phyloP scores from a whole-genome alignment of 192 early-diverging fungal species.

The Cetraspora pellucida region DNA sequence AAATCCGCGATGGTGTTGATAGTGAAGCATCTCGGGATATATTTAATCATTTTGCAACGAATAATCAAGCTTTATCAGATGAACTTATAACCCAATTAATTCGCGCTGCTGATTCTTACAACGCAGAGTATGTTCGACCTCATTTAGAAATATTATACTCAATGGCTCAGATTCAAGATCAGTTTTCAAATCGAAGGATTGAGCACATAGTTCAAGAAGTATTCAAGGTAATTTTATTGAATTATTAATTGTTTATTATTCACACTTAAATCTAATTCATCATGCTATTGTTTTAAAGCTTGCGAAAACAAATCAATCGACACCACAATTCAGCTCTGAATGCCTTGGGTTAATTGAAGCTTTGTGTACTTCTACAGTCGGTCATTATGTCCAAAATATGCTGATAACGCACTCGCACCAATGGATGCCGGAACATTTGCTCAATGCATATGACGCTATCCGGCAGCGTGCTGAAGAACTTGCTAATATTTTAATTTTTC shows the following conservation, averaged over 20 bases:
- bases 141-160: slow-evolving; percentile 27
- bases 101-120: slow-evolving; percentile 21
- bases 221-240: slow-evolving; percentile 11
- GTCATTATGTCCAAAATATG: slow-evolving; percentile 4
- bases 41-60: slow-evolving; percentile 14
- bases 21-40: slow-evolving; percentile 1
- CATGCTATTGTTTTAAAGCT: background rate
- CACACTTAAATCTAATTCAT: background rate
- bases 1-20: slow-evolving; percentile 24
- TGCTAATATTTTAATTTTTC: slow-evolving; percentile 18
- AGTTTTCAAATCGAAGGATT: background rate
- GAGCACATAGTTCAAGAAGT: background rate
- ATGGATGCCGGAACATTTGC: slow-evolving; percentile 23
- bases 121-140: slow-evolving; percentile 10
- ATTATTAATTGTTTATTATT: background rate
- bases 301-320: slow-evolving; percentile 1
- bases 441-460: slow-evolving; percentile 10
- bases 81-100: slow-evolving; percentile 26
- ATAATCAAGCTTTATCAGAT: slow-evolving; percentile 12
- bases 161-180: slow-evolving; percentile 22
- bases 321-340: slow-evolving; percentile 3
- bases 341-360: slow-evolving; percentile 30
- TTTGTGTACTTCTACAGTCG: slow-evolving; percentile 1
- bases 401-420: background rate
- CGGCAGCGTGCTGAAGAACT: slow-evolving; percentile 25